Evolutionary conservation across 306 rosid species (phyloP).

Genomic region (Cucurbita maxima): DNA sequence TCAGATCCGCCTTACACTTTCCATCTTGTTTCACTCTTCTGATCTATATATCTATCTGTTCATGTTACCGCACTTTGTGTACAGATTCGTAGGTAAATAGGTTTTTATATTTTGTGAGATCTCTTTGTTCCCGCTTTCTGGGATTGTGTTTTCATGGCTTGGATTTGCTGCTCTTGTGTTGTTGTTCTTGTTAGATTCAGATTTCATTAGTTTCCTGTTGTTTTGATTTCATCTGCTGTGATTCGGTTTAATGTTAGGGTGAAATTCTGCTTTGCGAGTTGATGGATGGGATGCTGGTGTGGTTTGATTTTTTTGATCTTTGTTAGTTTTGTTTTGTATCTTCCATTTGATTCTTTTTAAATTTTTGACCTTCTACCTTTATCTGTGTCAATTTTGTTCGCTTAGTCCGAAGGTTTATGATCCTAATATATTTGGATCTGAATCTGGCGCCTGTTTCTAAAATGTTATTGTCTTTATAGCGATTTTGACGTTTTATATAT

Average conservation of each 20-base stretch:
- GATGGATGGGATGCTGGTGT: neutral
- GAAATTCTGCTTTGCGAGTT: neutral
- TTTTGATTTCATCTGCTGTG: neutral
- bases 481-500: neutral
- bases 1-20: neutral
- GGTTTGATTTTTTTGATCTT: neutral
- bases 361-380: neutral
- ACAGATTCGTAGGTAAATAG: neutral
- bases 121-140: neutral
- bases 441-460: neutral
- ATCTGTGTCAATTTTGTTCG: no score
- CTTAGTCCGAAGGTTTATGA: neutral
- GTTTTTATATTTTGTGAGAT: neutral
- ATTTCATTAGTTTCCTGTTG: neutral
- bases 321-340: neutral
- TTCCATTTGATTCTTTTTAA: neutral
- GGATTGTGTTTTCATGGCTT: neutral
- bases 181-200: neutral
- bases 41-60: neutral
- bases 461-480: neutral
- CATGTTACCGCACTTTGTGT: neutral
- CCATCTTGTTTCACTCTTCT: neutral
- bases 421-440: neutral
- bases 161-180: neutral
- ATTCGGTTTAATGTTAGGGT: neutral